Conservation (phyloP, 257 asterid species). For the Scutellaria barbata region DNA sequence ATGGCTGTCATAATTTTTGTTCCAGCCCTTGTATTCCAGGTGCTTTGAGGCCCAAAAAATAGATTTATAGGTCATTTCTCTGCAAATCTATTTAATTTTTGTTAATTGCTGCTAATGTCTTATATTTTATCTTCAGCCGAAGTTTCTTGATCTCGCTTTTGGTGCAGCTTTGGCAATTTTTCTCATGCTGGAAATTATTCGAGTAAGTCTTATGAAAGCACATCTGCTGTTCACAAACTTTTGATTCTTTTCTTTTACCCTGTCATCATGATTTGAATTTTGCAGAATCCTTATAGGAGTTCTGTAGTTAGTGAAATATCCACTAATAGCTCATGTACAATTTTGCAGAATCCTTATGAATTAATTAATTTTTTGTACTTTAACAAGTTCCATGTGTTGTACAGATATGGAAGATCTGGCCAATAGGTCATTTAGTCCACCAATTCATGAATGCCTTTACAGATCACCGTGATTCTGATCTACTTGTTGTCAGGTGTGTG, state of each 20-base stretch:
- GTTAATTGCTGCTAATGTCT: slow-evolving; percentile 42
- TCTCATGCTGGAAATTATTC: slow-evolving; percentile 79
- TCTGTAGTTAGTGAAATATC: slow-evolving; percentile 16
- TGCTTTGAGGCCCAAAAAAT: slow-evolving; percentile 32
- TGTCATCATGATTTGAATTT: slow-evolving; percentile 8
- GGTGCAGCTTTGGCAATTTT: slow-evolving; percentile 96
- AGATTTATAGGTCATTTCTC: slow-evolving; percentile 4
- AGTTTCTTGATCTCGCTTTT: slow-evolving; percentile 68
- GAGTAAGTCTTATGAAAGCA: slow-evolving; percentile 62
- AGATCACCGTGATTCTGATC: slow-evolving; percentile 99
- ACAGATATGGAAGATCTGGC: slow-evolving; percentile 97
- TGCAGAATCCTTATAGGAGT: slow-evolving; percentile 8
- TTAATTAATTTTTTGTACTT: not conserved
- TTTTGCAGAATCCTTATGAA: slow-evolving; percentile 12
- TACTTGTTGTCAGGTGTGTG: slow-evolving; percentile 84
- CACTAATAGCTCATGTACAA: not conserved
- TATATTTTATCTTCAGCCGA: slow-evolving; percentile 40
- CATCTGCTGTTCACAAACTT: slow-evolving; percentile 8
- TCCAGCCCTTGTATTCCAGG: slow-evolving; percentile 59
- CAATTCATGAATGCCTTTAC: slow-evolving; percentile 97
- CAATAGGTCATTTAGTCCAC: slow-evolving; percentile 81
- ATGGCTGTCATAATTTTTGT: slow-evolving; percentile 67
- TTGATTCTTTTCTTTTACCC: slow-evolving; percentile 13
- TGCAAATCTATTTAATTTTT: slow-evolving; percentile 38
- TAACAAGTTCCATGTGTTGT: slow-evolving; percentile 32